Percentiles rank a stretch among this genome's conserved stretches.
phyloP scores from a whole-genome alignment of 73 alveolate genomes.

The Durusdinium trenchii region DNA sequence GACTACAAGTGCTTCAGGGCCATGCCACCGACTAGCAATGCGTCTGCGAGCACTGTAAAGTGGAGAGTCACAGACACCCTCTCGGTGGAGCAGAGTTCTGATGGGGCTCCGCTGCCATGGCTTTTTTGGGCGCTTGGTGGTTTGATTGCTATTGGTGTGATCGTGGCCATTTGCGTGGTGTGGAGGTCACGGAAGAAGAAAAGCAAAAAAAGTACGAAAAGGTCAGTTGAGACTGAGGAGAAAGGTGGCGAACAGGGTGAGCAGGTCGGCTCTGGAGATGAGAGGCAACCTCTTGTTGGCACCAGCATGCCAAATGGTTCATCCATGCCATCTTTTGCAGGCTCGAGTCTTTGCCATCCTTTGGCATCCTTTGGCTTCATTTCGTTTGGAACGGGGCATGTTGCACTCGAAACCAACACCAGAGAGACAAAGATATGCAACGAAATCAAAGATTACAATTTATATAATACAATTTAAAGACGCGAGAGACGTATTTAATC shows the following conservation, averaged over 20 bases:
- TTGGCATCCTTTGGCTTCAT: too few relatives aligned
- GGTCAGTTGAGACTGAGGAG: slow-evolving; percentile 22
- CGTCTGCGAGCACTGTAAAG: slow-evolving; percentile 22
- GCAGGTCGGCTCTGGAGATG: slow-evolving; percentile 62
- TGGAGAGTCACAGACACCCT: slow-evolving; percentile 48
- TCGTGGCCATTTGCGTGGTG: slow-evolving; percentile 28
- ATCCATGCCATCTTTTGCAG: slow-evolving; percentile 55
- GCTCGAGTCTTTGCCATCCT: slow-evolving; percentile 3
- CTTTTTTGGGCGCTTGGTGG: slow-evolving; percentile 53
- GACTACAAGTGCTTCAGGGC: slow-evolving; percentile 75
- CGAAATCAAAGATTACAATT: too few relatives aligned
- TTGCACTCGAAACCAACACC: too few relatives aligned
- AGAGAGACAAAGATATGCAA: too few relatives aligned
- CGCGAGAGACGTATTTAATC: too few relatives aligned
- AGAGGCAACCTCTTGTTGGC: slow-evolving; percentile 71
- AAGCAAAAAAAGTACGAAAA: not conserved
- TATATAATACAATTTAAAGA: too few relatives aligned
- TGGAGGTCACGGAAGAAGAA: slow-evolving; percentile 61
- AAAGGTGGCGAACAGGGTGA: not conserved
- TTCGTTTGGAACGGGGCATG: too few relatives aligned
- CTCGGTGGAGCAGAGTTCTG: not conserved
- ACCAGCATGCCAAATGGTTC: slow-evolving; percentile 9
- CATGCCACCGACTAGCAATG: slow-evolving; percentile 39
- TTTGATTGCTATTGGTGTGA: slow-evolving; percentile 11
- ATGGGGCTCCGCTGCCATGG: not conserved